Percentiles rank a stretch among this genome's conserved stretches.
phyloP scores from a whole-genome alignment of 768 basidiomycete species.

The Tylopilus vinaceipallidus region DNA sequence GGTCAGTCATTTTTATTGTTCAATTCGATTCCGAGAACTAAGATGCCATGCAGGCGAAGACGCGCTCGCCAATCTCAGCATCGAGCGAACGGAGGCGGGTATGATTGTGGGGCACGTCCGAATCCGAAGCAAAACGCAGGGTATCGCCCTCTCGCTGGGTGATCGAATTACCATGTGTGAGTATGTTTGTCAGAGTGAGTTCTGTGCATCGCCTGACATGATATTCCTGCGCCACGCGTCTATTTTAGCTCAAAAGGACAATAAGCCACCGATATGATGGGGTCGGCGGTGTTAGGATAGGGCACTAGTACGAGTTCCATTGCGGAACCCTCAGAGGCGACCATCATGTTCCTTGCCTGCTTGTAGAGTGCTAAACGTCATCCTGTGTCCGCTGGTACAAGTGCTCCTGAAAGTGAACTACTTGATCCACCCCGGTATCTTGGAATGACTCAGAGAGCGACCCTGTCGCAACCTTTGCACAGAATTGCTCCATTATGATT shows the following conservation, averaged over 20 bases:
- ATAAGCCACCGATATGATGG: conserved; percentile 30
- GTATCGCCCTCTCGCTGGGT: conserved; percentile 92
- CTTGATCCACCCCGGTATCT: not conserved
- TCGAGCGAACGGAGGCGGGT: conserved; percentile 83
- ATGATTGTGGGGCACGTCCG: conserved; percentile 90
- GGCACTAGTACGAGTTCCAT: not conserved
- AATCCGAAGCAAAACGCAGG: conserved; percentile 96
- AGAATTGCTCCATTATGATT: too few relatives aligned
- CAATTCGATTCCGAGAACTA: not conserved
- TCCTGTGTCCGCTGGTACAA: not conserved
- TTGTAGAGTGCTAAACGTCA: not conserved
- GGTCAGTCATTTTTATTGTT: conserved; percentile 48
- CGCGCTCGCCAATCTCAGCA: conserved; percentile 90
- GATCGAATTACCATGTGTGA: conserved; percentile 74
- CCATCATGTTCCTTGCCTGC: not conserved
- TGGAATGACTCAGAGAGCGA: not conserved
- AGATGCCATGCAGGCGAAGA: conserved; percentile 71
- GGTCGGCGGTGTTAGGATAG: not conserved
- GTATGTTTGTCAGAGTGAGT: conserved; percentile 5
- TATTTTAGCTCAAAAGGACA: conserved; percentile 40
- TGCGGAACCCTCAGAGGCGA: not conserved
- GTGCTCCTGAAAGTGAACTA: not conserved
- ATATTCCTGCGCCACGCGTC: too few relatives aligned
- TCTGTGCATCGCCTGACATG: not conserved
- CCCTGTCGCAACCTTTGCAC: not conserved